Conservation (phyloP, 2,329 filamentous ascomycete species). For the Colletotrichum nymphaeae region DNA sequence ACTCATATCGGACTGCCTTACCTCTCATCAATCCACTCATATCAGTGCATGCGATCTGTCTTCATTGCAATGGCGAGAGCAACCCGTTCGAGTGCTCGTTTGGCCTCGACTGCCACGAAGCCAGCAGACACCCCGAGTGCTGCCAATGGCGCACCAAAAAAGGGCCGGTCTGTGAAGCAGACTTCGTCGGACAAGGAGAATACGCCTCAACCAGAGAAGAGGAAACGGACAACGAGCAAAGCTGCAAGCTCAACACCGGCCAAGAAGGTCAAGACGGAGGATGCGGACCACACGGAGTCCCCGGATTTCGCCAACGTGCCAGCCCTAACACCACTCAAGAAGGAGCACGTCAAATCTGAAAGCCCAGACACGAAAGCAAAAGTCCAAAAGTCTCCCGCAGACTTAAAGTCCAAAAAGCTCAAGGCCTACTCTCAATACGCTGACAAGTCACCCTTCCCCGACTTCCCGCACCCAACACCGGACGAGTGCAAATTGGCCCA, state of each 20-base stretch:
- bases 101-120: slow-evolving; percentile 14
- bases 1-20: not conserved
- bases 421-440: slow-evolving; percentile 54
- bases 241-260: slow-evolving; percentile 8
- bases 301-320: slow-evolving; percentile 9
- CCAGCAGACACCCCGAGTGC: not conserved
- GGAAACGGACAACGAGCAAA: slow-evolving; percentile 22
- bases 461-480: slow-evolving; percentile 72
- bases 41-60: not conserved
- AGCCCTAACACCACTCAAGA: slow-evolving; percentile 17
- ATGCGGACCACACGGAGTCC: slow-evolving; percentile 8
- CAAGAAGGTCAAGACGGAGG: slow-evolving; percentile 36
- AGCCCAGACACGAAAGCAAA: slow-evolving; percentile 8
- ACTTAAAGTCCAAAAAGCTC: slow-evolving; percentile 55
- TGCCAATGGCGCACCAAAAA: not conserved
- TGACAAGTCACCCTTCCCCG: slow-evolving; percentile 71
- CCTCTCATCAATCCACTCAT: too few species aligned
- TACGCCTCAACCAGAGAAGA: slow-evolving; percentile 7
- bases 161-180: not conserved
- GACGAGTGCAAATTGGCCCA: slow-evolving; percentile 78
- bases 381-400: slow-evolving; percentile 29
- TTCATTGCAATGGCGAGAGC: slow-evolving; percentile 27
- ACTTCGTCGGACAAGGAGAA: not conserved
- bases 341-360: slow-evolving; percentile 25
- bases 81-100: slow-evolving; percentile 33